Conservation (phyloP, 73 alveolate species). For the Paramecium bursaria region DNA sequence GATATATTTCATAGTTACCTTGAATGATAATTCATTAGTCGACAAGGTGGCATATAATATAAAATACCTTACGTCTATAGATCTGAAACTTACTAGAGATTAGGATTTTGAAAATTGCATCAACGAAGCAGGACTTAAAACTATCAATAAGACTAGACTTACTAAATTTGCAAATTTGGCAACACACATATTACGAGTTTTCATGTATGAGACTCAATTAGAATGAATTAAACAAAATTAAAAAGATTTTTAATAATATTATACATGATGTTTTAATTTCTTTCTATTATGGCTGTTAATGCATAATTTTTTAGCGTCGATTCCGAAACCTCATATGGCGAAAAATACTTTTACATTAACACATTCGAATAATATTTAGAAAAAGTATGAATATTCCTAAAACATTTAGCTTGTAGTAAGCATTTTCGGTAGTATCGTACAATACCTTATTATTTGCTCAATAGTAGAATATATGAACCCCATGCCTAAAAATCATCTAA, state of each 20-base stretch:
- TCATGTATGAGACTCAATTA: constrained; percentile 33
- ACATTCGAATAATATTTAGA: constrained; percentile 20
- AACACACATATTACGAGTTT: background rate
- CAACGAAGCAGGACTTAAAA: background rate
- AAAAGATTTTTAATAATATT: too few relatives aligned
- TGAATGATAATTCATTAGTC: background rate
- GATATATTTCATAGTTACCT: constrained; percentile 5
- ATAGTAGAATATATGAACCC: constrained; percentile 49
- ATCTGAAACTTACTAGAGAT: constrained; percentile 1
- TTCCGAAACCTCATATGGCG: constrained; percentile 22
- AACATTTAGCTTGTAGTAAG: constrained; percentile 26
- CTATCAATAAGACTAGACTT: background rate
- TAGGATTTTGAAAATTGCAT: background rate
- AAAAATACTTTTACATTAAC: constrained; percentile 34
- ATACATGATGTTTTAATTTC: too few relatives aligned
- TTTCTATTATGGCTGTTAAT: too few relatives aligned
- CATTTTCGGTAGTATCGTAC: constrained; percentile 17
- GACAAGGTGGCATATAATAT: too few relatives aligned
- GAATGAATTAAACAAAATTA: too few relatives aligned
- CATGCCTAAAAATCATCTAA: constrained; percentile 39
- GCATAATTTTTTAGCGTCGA: too few relatives aligned
- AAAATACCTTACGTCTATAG: background rate
- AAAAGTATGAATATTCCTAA: background rate
- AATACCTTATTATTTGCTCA: constrained; percentile 25
- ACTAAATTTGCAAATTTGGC: background rate